Evolutionary conservation across 2,329 filamentous ascomycete species (phyloP).

Genomic region (Penicillium palitans): DNA sequence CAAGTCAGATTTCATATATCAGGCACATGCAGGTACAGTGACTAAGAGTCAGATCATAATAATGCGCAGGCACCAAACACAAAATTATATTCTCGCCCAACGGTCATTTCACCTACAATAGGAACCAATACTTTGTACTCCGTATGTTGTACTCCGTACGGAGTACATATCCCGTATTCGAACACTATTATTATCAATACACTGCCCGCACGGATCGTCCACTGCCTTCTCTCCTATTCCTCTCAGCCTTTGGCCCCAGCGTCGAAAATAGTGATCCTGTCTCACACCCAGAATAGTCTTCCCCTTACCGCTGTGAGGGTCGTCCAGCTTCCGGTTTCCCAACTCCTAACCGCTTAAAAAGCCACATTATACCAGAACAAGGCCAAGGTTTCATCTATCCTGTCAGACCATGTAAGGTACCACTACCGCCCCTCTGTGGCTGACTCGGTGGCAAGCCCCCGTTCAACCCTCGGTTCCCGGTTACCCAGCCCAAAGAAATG

Average conservation of each 20-base stretch:
- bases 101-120: neutral
- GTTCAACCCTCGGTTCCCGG: neutral
- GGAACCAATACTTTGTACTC: neutral
- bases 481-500: neutral
- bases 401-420: constrained; percentile 10
- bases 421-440: constrained; percentile 2
- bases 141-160: neutral
- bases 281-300: constrained; percentile 13
- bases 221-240: neutral
- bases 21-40: neutral
- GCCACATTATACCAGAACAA: constrained; percentile 3
- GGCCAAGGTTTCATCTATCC: constrained; percentile 5
- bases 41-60: neutral
- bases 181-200: neutral
- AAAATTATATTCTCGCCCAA: constrained; percentile 3
- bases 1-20: neutral
- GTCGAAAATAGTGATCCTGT: constrained; percentile 6
- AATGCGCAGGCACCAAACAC: neutral
- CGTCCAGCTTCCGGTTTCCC: neutral
- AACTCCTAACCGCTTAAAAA: constrained; percentile 4
- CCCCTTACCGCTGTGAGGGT: constrained; percentile 12
- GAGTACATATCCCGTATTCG: neutral
- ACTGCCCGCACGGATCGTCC: constrained; percentile 5
- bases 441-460: constrained; percentile 1
- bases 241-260: neutral